These are phyloP conservation scores for Russula earlei DNA, from an alignment of 768 basidiomycete species.

Conservation along the genomic window DNA sequence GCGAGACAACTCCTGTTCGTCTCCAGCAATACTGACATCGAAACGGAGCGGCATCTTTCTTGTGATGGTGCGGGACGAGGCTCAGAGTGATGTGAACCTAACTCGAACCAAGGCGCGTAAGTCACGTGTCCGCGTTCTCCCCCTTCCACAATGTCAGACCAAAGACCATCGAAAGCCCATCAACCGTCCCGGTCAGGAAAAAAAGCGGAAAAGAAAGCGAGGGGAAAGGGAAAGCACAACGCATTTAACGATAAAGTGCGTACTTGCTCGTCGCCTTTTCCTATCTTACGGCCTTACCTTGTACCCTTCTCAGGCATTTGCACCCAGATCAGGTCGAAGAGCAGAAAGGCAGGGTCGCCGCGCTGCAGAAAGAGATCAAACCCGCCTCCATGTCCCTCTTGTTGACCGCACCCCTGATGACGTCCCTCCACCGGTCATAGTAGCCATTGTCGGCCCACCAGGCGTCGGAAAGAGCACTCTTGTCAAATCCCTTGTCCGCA, in stretches of 20 bases:
- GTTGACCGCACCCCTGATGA: slow-evolving; percentile 91
- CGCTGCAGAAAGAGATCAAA: slow-evolving; percentile 89
- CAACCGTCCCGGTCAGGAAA: slow-evolving; percentile 58
- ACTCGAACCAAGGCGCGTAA: slow-evolving; percentile 10
- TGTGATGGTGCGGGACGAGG: background rate
- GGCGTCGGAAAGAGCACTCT: slow-evolving; percentile 96
- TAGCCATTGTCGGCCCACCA: slow-evolving; percentile 92
- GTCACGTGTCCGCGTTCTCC: slow-evolving; percentile 13
- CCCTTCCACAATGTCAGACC: slow-evolving; percentile 31
- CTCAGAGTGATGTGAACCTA: background rate
- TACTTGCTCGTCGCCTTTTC: background rate
- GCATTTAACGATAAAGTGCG: slow-evolving; percentile 87
- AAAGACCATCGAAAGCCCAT: slow-evolving; percentile 77
- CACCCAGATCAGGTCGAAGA: slow-evolving; percentile 78
- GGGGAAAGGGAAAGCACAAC: slow-evolving; percentile 59
- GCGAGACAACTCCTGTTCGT: slow-evolving; percentile 66
- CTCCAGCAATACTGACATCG: slow-evolving; percentile 53
- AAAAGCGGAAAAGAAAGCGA: slow-evolving; percentile 71
- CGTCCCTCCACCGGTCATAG: slow-evolving; percentile 85
- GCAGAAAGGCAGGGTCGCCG: slow-evolving; percentile 86
- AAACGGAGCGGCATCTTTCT: slow-evolving; percentile 16
- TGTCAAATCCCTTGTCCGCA: slow-evolving; percentile 79
- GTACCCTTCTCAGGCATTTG: slow-evolving; percentile 60
- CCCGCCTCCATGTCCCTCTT: slow-evolving; percentile 89
- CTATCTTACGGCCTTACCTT: background rate